Conservation (phyloP, 768 basidiomycete genomes). For the Suillus paluster region DNA sequence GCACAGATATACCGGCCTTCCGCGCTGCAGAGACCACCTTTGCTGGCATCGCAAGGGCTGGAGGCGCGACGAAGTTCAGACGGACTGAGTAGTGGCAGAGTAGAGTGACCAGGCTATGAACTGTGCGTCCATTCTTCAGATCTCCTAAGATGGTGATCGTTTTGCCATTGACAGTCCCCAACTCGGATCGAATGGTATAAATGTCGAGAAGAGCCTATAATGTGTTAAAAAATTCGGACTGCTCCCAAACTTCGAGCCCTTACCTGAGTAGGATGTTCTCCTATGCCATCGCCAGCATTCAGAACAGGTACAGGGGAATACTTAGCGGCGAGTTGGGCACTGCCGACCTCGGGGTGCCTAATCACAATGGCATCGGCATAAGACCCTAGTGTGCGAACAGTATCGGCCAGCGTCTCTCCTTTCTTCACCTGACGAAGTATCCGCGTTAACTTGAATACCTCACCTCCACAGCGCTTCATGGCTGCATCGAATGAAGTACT, state of each 20-base stretch:
- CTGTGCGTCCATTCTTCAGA: constrained; percentile 96
- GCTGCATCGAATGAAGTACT: constrained; percentile 97
- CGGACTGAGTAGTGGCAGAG: constrained; percentile 91
- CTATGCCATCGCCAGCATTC: constrained; percentile 96
- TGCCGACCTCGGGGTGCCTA: constrained; percentile 92
- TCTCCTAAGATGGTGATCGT: constrained; percentile 94
- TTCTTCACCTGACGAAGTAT: constrained; percentile 89
- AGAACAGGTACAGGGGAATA: constrained; percentile 94
- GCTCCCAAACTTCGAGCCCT: constrained; percentile 17
- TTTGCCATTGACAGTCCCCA: constrained; percentile 96
- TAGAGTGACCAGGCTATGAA: constrained; percentile 92
- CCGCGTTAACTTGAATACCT: constrained; percentile 87
- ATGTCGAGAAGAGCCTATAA: constrained; percentile 79
- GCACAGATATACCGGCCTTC: constrained; percentile 79
- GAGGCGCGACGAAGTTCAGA: constrained; percentile 94
- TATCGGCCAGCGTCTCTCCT: constrained; percentile 93
- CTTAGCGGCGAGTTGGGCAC: constrained; percentile 94
- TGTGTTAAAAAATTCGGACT: constrained; percentile 15
- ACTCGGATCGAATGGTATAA: constrained; percentile 95
- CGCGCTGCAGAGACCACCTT: constrained; percentile 82
- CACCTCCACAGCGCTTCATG: constrained; percentile 97
- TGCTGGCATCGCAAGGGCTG: constrained; percentile 86
- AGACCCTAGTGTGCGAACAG: constrained; percentile 91
- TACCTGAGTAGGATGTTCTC: constrained; percentile 96
- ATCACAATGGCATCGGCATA: constrained; percentile 95